Evolutionary conservation across 352 stramenopile species (phyloP).

Genomic region (Globisporangium nagaii): DNA sequence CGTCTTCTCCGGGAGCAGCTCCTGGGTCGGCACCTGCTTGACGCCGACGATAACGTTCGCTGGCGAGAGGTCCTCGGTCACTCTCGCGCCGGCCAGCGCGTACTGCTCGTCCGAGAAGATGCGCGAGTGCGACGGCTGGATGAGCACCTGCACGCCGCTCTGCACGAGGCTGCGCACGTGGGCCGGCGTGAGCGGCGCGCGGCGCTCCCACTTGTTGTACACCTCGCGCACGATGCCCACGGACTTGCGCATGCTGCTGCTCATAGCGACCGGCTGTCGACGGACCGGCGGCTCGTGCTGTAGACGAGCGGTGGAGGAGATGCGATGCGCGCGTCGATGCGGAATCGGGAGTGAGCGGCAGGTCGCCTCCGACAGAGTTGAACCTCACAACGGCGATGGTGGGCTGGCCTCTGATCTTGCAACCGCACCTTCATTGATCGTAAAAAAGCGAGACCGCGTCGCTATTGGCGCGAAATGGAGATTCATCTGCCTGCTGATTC

Average conservation of each 20-base stretch:
- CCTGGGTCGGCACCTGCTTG: conserved; percentile 87
- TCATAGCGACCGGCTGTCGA: too few relatives aligned
- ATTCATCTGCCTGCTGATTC: too few relatives aligned
- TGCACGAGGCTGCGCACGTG: conserved; percentile 85
- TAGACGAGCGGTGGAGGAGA: too few relatives aligned
- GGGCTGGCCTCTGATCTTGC: neutral
- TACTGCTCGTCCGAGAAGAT: conserved; percentile 95
- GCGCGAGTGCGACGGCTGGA: conserved; percentile 90
- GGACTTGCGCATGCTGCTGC: conserved; percentile 32
- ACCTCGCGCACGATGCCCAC: conserved; percentile 92
- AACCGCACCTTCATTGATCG: neutral
- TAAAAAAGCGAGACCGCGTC: too few relatives aligned
- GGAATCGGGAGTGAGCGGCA: conserved; percentile 1
- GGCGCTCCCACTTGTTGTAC: conserved; percentile 96
- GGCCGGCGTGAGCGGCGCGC: conserved; percentile 85
- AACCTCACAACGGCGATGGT: neutral
- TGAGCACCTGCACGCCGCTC: conserved; percentile 84
- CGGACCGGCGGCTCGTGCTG: neutral
- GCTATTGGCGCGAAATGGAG: too few relatives aligned
- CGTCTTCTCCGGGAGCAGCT: conserved; percentile 88
- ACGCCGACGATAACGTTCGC: conserved; percentile 94
- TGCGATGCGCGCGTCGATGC: neutral
- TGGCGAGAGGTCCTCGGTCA: conserved; percentile 86
- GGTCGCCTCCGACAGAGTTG: too few relatives aligned
- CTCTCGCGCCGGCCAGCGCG: conserved; percentile 72